A percentile compares a stretch with the other conserved stretches of the same genome.
Conservation (phyloP, 331 rosid species). For the Quercus phellos region DNA sequence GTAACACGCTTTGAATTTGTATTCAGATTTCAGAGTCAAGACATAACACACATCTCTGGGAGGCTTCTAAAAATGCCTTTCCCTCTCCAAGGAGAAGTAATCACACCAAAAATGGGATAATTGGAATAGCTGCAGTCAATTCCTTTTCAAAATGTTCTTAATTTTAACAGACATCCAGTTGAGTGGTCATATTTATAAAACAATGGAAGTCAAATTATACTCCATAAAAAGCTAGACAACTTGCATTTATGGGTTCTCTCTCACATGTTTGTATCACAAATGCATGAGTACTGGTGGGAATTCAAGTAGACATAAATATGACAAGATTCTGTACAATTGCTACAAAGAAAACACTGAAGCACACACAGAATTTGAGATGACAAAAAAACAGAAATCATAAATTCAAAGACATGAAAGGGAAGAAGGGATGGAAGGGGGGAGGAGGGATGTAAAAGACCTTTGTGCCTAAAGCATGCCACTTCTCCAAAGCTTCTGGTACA, state of each 20-base stretch:
- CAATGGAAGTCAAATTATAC: background rate
- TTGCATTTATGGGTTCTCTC: background rate
- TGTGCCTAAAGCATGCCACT: slow-evolving; percentile 73
- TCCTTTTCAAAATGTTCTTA: background rate
- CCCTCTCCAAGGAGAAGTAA: background rate
- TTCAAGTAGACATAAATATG: background rate
- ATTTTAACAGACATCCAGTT: background rate
- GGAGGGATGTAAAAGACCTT: slow-evolving; percentile 51
- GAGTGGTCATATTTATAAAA: background rate
- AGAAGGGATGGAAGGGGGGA: background rate
- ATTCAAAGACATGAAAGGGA: slow-evolving; percentile 2
- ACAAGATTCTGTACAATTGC: background rate
- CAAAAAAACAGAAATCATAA: background rate
- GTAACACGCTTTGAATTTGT: background rate
- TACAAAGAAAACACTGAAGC: background rate
- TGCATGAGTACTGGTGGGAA: background rate
- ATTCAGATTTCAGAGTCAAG: background rate
- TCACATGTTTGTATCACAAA: background rate
- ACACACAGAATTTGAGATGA: background rate
- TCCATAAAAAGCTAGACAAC: background rate
- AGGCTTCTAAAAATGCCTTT: background rate
- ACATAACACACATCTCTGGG: background rate
- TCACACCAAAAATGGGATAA: background rate
- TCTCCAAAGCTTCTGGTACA: slow-evolving; percentile 83
- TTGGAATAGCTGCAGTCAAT: background rate